Percentiles rank a stretch among this genome's conserved stretches.
These are phyloP conservation scores for Entomophthora muscae DNA, from an alignment of 371 early-diverging fungal species.

Conservation along the genomic window DNA sequence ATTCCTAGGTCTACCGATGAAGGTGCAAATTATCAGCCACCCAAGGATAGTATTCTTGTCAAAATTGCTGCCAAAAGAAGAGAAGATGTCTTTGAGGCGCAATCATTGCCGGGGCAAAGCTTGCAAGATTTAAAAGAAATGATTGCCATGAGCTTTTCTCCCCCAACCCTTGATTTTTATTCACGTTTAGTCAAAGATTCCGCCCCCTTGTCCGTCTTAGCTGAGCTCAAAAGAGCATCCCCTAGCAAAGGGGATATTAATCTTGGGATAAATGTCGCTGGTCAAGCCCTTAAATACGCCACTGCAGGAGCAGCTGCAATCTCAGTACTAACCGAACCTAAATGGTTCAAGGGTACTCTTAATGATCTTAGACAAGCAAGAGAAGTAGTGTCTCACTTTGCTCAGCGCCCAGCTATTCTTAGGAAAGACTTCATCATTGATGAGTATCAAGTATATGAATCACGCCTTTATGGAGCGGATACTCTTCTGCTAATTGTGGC, in stretches of 20 bases:
- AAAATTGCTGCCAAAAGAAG: slow-evolving; percentile 61
- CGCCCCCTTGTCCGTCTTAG: slow-evolving; percentile 52
- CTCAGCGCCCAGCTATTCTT: slow-evolving; percentile 77
- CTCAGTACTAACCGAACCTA: slow-evolving; percentile 92
- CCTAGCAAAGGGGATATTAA: slow-evolving; percentile 91
- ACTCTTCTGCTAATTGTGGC: slow-evolving; percentile 91
- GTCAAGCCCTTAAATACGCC: slow-evolving; percentile 71
- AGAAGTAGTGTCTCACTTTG: slow-evolving; percentile 30
- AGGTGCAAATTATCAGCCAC: slow-evolving; percentile 12
- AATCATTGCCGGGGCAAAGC: slow-evolving; percentile 52
- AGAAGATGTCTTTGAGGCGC: slow-evolving; percentile 52
- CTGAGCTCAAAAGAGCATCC: slow-evolving; percentile 94
- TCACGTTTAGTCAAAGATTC: slow-evolving; percentile 36
- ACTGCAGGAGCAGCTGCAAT: slow-evolving; percentile 79
- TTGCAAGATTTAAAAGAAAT: slow-evolving; percentile 43
- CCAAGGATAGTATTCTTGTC: slow-evolving; percentile 25
- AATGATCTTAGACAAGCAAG: slow-evolving; percentile 79
- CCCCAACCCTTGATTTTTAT: slow-evolving; percentile 57
- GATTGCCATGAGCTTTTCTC: slow-evolving; percentile 50
- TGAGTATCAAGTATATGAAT: slow-evolving; percentile 87
- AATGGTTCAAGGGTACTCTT: slow-evolving; percentile 88
- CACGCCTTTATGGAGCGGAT: slow-evolving; percentile 81
- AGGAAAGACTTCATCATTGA: slow-evolving; percentile 95
- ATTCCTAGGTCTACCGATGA: not conserved
- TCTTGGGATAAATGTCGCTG: slow-evolving; percentile 57